phyloP scores from a whole-genome alignment of 2,329 filamentous ascomycete species.

The Helotiales sp. region DNA sequence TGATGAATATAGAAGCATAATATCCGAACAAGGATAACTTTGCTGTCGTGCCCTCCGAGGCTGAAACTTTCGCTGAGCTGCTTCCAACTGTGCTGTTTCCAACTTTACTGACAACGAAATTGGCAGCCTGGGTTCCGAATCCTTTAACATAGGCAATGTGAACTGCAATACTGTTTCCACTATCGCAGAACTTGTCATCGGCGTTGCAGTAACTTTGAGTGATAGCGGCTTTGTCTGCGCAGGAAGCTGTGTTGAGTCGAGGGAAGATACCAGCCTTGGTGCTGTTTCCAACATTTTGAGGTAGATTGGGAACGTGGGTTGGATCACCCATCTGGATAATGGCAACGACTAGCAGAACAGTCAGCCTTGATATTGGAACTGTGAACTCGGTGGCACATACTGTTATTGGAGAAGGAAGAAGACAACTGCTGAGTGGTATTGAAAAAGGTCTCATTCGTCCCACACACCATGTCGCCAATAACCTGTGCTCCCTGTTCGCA shows the following conservation, averaged over 20 bases:
- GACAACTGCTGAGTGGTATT: constrained; percentile 18
- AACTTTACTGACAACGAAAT: background rate
- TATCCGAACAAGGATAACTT: background rate
- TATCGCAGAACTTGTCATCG: constrained; percentile 22
- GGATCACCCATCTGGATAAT: constrained; percentile 41
- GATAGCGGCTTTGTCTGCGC: background rate
- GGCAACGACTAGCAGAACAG: constrained; percentile 25
- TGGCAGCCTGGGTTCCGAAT: background rate
- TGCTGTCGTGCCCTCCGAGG: background rate
- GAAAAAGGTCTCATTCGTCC: constrained; percentile 27
- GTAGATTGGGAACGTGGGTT: constrained; percentile 30
- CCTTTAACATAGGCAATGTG: background rate
- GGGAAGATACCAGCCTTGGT: constrained; percentile 31
- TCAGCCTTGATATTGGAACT: background rate
- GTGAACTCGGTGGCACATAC: background rate
- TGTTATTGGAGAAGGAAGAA: constrained; percentile 14
- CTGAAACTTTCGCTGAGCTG: background rate
- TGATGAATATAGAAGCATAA: background rate
- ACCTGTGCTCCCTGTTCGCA: constrained; percentile 30
- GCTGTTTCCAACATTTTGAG: constrained; percentile 34
- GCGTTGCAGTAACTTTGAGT: constrained; percentile 20
- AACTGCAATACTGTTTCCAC: constrained; percentile 1
- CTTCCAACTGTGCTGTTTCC: background rate
- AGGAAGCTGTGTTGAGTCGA: constrained; percentile 11
- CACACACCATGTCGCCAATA: constrained; percentile 33